Conservation (phyloP, 2,329 filamentous ascomycete genomes). For the Blumeria hordei region DNA sequence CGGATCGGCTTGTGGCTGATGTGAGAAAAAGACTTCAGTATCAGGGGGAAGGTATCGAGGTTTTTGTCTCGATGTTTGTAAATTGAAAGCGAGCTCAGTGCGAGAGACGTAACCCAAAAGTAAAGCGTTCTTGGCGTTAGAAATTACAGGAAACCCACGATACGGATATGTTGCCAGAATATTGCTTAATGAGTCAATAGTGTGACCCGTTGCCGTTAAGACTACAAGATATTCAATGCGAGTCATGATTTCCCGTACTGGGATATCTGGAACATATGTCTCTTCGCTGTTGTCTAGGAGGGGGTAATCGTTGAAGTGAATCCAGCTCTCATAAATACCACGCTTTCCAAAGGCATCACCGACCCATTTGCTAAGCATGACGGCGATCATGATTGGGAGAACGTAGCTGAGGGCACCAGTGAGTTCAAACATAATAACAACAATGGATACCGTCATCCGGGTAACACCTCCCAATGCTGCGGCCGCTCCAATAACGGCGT, state of each 20-base stretch:
- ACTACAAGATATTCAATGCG: constrained; percentile 35
- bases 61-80: constrained; percentile 33
- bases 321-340: constrained; percentile 96
- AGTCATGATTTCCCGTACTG: constrained; percentile 79
- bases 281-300: constrained; percentile 86
- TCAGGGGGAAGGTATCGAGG: constrained; percentile 37
- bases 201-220: constrained; percentile 50
- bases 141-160: constrained; percentile 82
- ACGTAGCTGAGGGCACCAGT: constrained; percentile 92
- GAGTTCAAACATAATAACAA: constrained; percentile 98
- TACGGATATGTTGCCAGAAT: constrained; percentile 58
- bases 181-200: constrained; percentile 50
- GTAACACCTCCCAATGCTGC: constrained; percentile 87
- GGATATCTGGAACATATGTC: constrained; percentile 69
- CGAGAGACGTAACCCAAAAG: constrained; percentile 81
- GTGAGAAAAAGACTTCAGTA: constrained; percentile 63
- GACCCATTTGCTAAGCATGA: constrained; percentile 97
- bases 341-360: constrained; percentile 81
- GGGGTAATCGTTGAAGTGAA: constrained; percentile 84
- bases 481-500: constrained; percentile 87
- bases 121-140: constrained; percentile 42
- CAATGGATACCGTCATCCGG: constrained; percentile 90
- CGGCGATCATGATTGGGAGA: constrained; percentile 93
- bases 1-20: constrained; percentile 61
- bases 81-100: constrained; percentile 64